phyloP scores from a whole-genome alignment of 257 asterid genomes.

The Leonotis leonurus region DNA sequence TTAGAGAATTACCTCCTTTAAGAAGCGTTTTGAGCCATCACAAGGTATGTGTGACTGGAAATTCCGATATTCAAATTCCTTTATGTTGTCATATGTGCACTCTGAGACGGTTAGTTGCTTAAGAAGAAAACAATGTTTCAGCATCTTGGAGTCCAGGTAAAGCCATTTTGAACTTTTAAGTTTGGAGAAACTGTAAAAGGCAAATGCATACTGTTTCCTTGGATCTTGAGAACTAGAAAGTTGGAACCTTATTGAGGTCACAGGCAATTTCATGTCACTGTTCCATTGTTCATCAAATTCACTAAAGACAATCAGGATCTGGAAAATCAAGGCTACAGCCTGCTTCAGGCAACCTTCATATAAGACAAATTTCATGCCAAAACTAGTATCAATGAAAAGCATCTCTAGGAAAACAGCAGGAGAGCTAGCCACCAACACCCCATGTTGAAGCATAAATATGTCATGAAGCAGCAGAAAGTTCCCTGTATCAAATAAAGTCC shows the following conservation, averaged over 20 bases:
- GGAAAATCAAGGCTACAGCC: constrained; percentile 56
- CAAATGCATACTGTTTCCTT: constrained; percentile 53
- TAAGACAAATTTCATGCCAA: constrained; percentile 67
- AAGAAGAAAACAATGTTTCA: constrained; percentile 47
- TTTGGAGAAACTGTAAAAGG: constrained; percentile 58
- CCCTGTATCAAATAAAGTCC: constrained; percentile 24
- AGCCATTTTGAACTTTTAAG: constrained; percentile 58
- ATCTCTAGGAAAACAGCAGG: constrained; percentile 75
- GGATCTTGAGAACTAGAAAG: constrained; percentile 49
- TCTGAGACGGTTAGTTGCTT: constrained; percentile 62
- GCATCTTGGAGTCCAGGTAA: constrained; percentile 57
- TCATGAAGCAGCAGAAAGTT: constrained; percentile 37
- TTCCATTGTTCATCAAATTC: constrained; percentile 42
- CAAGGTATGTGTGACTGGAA: constrained; percentile 22
- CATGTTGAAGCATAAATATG: constrained; percentile 53
- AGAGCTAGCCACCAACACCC: constrained; percentile 54
- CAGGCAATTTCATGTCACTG: constrained; percentile 52
- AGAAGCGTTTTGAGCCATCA: constrained; percentile 32
- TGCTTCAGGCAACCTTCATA: constrained; percentile 70
- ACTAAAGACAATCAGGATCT: constrained; percentile 51
- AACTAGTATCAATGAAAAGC: constrained; percentile 66
- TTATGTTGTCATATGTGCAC: constrained; percentile 76
- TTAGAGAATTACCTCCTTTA: constrained; percentile 44
- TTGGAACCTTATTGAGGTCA: constrained; percentile 66
- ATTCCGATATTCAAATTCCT: constrained; percentile 45